phyloP scores from a whole-genome alignment of 2,329 filamentous ascomycete genomes.

The Anthostomella pinea region DNA sequence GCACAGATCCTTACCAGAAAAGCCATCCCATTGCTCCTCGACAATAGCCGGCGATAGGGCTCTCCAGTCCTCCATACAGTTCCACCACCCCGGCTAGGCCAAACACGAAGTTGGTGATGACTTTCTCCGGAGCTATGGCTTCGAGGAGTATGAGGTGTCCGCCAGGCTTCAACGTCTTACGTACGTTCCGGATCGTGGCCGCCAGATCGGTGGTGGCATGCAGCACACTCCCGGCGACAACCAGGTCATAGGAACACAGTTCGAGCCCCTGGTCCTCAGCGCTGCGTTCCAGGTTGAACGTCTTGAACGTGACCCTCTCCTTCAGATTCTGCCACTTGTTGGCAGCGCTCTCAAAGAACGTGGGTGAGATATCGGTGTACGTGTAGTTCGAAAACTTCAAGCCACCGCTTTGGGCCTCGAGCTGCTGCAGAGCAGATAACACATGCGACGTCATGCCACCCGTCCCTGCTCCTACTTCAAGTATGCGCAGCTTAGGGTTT shows the following conservation, averaged over 20 bases:
- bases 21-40: constrained; percentile 23
- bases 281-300: constrained; percentile 13
- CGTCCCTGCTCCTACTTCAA: constrained; percentile 41
- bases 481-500: constrained; percentile 33
- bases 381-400: constrained; percentile 32
- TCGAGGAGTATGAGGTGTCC: constrained; percentile 17
- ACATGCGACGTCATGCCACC: constrained; percentile 33
- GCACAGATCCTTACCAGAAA: constrained; percentile 22
- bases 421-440: constrained; percentile 20
- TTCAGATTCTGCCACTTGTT: constrained; percentile 1
- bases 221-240: constrained; percentile 19
- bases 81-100: constrained; percentile 22
- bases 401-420: constrained; percentile 19
- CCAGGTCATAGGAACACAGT: constrained; percentile 12
- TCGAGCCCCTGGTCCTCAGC: constrained; percentile 14
- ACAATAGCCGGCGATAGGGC: constrained; percentile 7
- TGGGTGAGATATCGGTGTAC: constrained; percentile 39
- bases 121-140: constrained; percentile 14
- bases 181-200: constrained; percentile 14
- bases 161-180: constrained; percentile 8
- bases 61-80: constrained; percentile 10
- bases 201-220: constrained; percentile 17
- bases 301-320: constrained; percentile 14
- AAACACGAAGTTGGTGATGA: constrained; percentile 25
- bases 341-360: constrained; percentile 18